Base-by-base conservation (phyloP, 306 rosid genomes). In the Citrullus mucosospermus region DNA sequence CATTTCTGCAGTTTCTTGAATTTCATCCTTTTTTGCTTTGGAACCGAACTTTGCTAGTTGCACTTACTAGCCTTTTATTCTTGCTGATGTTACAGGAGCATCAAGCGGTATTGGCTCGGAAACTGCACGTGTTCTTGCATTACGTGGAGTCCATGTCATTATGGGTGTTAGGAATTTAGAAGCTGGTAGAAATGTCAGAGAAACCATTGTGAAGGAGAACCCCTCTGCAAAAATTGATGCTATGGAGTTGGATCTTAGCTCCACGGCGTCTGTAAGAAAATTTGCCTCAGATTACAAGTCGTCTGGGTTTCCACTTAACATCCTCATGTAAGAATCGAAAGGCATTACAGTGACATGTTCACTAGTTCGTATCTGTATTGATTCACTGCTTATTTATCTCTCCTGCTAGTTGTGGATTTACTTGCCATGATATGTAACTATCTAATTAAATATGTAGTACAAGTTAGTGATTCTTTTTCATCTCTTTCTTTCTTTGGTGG, bases 21-120 rank as follows among this genome's bases (percentile, higher is more conserved):
- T 67, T 65, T 34, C 16, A 16, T 65, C 6, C 36, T 0, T 34
- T 65, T 65, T 62, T 62, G 43, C 20, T 65, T 46, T 72, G n/a
- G 59, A 30, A 72, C 5, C 22, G 48, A 46, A 57, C 58, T 30
- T 51, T 51, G 55, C 17, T 28, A 50, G 57, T 73, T 48, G 43
- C 44, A 14, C 25, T 46, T 80, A 70, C 32, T 20, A 32, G 39
- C 25, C 6, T 34, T 30, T 75, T 41, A 4, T 62, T 32, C 51
- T 36, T 87, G 72, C 20, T 43, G 80, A 17, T 73, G 82, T 83
- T 59, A 80, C 87, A 92, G 98, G 98, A 82, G 89, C 96, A 65
- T 87, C 93, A 9, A 85, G 90, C 84, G 98, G 98, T 5, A 94
- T 90, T 82, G 97, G 97, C 20, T 82, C 76, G 28, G 98, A 94